A percentile compares a stretch with the other conserved stretches of the same genome.
These are phyloP conservation scores for Cytidiella melzeri DNA, from an alignment of 768 basidiomycete species.

Conservation along the genomic window DNA sequence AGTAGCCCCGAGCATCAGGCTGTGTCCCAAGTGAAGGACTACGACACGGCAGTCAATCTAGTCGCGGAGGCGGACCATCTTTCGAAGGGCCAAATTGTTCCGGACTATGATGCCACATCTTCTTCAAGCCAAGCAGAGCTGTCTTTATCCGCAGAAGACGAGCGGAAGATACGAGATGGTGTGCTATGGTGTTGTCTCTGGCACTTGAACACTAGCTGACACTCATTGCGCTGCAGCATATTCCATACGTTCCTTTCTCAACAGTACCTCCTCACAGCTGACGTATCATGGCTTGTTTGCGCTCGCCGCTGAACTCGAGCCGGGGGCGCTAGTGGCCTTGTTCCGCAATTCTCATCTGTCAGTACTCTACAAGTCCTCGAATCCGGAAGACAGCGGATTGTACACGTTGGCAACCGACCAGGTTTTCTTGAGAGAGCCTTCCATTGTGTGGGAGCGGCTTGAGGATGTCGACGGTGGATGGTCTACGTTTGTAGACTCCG, in stretches of 20 bases:
- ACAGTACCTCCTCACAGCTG: constrained; percentile 70
- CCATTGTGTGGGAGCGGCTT: constrained; percentile 86
- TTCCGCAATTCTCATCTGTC: constrained; percentile 90
- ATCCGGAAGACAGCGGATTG: constrained; percentile 39
- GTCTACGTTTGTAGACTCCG: constrained; percentile 72
- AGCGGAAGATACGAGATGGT: constrained; percentile 68
- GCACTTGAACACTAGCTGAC: too few relatives aligned
- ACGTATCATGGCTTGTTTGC: constrained; percentile 86
- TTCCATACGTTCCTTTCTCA: constrained; percentile 60
- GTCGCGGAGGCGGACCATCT: constrained; percentile 79
- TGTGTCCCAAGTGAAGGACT: constrained; percentile 52
- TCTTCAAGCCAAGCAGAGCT: constrained; percentile 8
- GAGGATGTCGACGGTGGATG: constrained; percentile 82
- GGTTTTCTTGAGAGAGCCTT: constrained; percentile 68
- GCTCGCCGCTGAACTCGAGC: constrained; percentile 45
- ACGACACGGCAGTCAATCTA: constrained; percentile 66
- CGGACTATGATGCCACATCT: constrained; percentile 12
- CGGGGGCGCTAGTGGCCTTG: constrained; percentile 70
- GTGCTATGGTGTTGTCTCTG: background rate
- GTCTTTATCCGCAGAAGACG: constrained; percentile 42
- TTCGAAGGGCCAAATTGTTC: constrained; percentile 50
- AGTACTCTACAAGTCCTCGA: constrained; percentile 64
- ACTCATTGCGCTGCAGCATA: constrained; percentile 44
- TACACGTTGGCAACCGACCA: constrained; percentile 86
- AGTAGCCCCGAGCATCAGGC: constrained; percentile 51